Percentiles rank a stretch among this genome's conserved stretches.
These are phyloP conservation scores for Cutaneotrichosporon daszewskae DNA, from an alignment of 1,284 basidiomycete species.

Conservation along the genomic window DNA sequence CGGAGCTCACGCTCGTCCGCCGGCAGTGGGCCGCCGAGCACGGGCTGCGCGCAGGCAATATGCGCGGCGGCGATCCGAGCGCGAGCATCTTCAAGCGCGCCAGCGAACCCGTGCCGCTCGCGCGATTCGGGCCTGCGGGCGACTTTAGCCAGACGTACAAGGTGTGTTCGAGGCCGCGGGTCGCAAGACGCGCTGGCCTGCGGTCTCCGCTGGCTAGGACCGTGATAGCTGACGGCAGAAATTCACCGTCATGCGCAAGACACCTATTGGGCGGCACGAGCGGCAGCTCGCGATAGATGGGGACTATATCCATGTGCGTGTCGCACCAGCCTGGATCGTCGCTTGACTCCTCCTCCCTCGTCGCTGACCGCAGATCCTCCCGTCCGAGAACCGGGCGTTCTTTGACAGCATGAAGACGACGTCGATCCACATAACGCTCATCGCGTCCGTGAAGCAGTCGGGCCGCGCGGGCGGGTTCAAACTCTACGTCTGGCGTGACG, in stretches of 20 bases:
- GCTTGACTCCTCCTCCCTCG: too few relatives aligned
- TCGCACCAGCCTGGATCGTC: too few relatives aligned
- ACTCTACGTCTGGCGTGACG: slow-evolving; percentile 64
- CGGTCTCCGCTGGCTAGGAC: not conserved
- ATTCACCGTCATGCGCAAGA: slow-evolving; percentile 90
- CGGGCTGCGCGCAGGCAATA: slow-evolving; percentile 49
- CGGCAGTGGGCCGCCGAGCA: slow-evolving; percentile 64
- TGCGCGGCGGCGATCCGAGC: slow-evolving; percentile 70
- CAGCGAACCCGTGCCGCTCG: slow-evolving; percentile 60
- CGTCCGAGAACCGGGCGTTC: slow-evolving; percentile 71
- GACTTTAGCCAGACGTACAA: slow-evolving; percentile 64
- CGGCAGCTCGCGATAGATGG: slow-evolving; percentile 90
- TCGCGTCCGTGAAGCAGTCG: slow-evolving; percentile 76
- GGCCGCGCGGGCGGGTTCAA: slow-evolving; percentile 81
- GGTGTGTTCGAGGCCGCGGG: slow-evolving; percentile 48
- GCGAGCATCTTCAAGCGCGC: slow-evolving; percentile 86
- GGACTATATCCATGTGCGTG: slow-evolving; percentile 79
- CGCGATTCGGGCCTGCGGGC: slow-evolving; percentile 54
- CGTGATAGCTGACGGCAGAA: slow-evolving; percentile 52
- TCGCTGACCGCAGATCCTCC: slow-evolving; percentile 65
- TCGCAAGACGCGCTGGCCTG: not conserved
- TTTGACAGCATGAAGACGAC: slow-evolving; percentile 84
- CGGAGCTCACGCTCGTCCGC: slow-evolving; percentile 77
- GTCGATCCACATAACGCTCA: slow-evolving; percentile 85
- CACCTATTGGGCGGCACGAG: slow-evolving; percentile 87